These are phyloP conservation scores for Aspergillus thermomutatus DNA, from an alignment of 2,329 filamentous ascomycete genomes.

Conservation along the genomic window DNA sequence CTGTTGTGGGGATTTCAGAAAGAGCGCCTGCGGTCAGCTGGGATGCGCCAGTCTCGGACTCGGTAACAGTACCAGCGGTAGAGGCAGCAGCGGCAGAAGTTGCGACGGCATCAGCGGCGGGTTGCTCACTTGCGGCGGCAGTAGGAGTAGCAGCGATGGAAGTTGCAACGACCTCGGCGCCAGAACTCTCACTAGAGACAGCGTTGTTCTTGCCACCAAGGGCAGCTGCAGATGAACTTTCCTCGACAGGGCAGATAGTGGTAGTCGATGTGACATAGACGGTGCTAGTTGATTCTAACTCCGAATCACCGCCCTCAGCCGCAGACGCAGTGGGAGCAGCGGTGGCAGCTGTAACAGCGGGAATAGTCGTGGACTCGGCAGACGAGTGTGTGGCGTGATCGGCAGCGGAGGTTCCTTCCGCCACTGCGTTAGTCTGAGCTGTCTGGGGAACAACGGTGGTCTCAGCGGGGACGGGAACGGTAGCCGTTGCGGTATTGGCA, in stretches of 20 bases:
- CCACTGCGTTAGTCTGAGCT: not conserved
- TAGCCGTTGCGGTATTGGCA: not conserved
- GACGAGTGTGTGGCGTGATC: not conserved
- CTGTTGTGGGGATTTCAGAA: not conserved
- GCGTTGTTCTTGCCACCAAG: not conserved
- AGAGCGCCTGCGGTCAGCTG: not conserved
- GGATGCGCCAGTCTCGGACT: not conserved
- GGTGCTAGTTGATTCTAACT: conserved; percentile 4
- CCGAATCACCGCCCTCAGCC: not conserved
- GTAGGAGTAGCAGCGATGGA: not conserved
- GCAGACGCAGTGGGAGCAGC: not conserved
- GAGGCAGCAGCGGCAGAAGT: not conserved
- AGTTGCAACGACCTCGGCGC: not conserved
- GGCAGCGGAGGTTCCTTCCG: not conserved
- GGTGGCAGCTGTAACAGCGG: not conserved
- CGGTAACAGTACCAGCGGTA: not conserved
- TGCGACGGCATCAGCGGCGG: not conserved
- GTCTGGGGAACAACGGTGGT: not conserved
- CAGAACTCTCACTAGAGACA: not conserved
- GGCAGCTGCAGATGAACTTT: conserved; percentile 2
- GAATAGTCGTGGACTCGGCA: not conserved
- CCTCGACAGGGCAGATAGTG: conserved; percentile 16
- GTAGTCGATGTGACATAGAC: conserved; percentile 11
- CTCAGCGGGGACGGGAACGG: not conserved
- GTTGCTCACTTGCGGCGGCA: not conserved